Evolutionary conservation across 257 asterid genomes (phyloP), one percentile per base, ranked within the genome.

Genomic region (Jacaranda copaia): DNA sequence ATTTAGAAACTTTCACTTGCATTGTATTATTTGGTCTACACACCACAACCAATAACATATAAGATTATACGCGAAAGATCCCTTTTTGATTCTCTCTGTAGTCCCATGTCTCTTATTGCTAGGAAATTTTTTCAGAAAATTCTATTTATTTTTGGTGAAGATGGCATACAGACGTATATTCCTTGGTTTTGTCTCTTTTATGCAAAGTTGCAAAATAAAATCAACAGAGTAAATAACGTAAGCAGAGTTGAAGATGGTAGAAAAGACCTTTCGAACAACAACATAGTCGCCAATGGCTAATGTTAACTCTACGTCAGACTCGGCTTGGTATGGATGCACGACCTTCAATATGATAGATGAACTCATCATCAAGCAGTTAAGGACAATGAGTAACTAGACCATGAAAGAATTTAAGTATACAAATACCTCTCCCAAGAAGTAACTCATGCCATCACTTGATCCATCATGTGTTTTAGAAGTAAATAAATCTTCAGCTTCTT

Each of bases 341-440:
- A 89, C 95, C 97, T 91, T 64, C 76, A 72, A 69, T 10, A 69
- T 65, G 35, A 73, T 46, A 74, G 35, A 49, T 6, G 43, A 39
- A 61, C 11, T 32, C 70, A 77, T 57, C 49, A 56, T 35, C n/a
- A 73, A 45, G 55, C 25, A 72, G 62, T 74, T 39, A 75, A 73
- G 68, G 53, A 25, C 42, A 43, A 76, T 62, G 38, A 40, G 13
- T 20, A 52, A 65, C 32, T 52, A 52, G 72, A 72, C 16, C 36
- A 48, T 46, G 48, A n/a, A 14, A 66, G 36, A 25, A 82, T 51
- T 12, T 42, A 51, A 32, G 39, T 11, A 36, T 60, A n/a, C 51
- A 38, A 39, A 74, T 46, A 92, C 97, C 94, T 90, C 97, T 72
- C 92, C 97, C 69, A 90, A 78, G 86, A 86, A 88, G 86, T 88